Evolutionary conservation across 1,139 yeast genomes (phyloP), one percentile per base, ranked within the genome.

Genomic region (Candida sanyaensis): DNA sequence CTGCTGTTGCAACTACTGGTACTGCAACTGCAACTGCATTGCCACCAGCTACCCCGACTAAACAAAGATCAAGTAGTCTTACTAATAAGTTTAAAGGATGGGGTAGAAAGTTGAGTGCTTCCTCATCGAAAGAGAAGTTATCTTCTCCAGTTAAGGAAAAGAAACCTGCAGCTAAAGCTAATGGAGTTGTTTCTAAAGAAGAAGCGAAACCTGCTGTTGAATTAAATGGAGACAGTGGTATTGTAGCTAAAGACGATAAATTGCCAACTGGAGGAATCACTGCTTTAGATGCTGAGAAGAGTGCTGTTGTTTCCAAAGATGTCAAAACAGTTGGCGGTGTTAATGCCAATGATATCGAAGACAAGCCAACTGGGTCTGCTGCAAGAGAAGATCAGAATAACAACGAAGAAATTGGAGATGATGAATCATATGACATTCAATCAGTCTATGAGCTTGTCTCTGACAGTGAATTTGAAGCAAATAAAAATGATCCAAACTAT

Each of bases 371-470:
- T 13, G 41, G 32, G 12, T 26, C 27, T 24, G 27, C 30, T 17
- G 37, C 41, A 13, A 34, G 29, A 33, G 44, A 26, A 31, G 45
- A 24, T 9, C 31, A 23, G 6, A 37, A 30, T 6, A 23, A 12
- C 13, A 21, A 24, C n/a, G 10, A 56, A 27, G 47, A 58, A 24
- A 56, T 47, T 37, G 43, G 42, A 24, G 57, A 47, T 30, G 53
- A 49, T 38, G 61, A 60, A 37, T 59, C 65, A 30, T 66, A 61
- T 52, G 77, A 71, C 44, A 62, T 69, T 34, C 67, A 65, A 53
- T 73, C 81, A 6, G 71, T 78, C 10, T 77, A 79, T 54, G 83
- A 79, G 60, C 80, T 81, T 44, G 77, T 81, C 23, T 69, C 76
- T 38, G 80, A 79, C 49, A 61, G 52, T 13, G 85, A 80, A 53